Evolutionary conservation across 1,284 basidiomycete species (phyloP).

Genomic region (Rugosomyces carneus): DNA sequence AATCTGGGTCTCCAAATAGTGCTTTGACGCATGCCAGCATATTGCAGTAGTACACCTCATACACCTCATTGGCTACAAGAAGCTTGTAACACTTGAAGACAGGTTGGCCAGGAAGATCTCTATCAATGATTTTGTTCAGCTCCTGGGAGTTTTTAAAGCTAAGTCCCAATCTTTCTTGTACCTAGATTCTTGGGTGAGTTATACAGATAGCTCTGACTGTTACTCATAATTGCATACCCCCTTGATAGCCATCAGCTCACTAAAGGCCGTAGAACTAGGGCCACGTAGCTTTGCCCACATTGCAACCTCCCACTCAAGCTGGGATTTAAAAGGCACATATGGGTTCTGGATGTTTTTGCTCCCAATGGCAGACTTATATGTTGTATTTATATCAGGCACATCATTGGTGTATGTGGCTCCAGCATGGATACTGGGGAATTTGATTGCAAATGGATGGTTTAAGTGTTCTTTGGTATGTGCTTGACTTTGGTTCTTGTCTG

Average conservation of each 20-base stretch:
- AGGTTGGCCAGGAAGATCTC: slow-evolving; percentile 18
- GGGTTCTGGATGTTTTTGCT: slow-evolving; percentile 8
- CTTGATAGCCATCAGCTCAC: slow-evolving; percentile 19
- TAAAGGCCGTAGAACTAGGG: slow-evolving; percentile 20
- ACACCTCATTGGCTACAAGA: slow-evolving; percentile 7
- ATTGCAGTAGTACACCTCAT: slow-evolving; percentile 4
- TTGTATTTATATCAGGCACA: no score
- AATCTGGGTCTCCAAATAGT: slow-evolving; percentile 18
- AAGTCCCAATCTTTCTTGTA: slow-evolving; percentile 4
- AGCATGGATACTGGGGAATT: no score
- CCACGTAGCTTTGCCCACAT: slow-evolving; percentile 22
- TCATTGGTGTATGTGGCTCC: no score
- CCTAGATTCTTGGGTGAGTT: neutral
- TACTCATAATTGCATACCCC: slow-evolving; percentile 16
- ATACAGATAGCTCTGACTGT: neutral
- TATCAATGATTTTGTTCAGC: slow-evolving; percentile 21
- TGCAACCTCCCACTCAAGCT: slow-evolving; percentile 25
- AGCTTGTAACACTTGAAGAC: slow-evolving; percentile 20
- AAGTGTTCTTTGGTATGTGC: no score
- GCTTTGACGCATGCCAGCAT: neutral
- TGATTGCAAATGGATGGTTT: no score
- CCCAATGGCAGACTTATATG: no score
- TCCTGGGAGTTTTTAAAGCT: slow-evolving; percentile 18
- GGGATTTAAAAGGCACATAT: slow-evolving; percentile 21
- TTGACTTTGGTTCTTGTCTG: no score